phyloP scores from a whole-genome alignment of 179 eudicot genomes.

The Silene coronaria region DNA sequence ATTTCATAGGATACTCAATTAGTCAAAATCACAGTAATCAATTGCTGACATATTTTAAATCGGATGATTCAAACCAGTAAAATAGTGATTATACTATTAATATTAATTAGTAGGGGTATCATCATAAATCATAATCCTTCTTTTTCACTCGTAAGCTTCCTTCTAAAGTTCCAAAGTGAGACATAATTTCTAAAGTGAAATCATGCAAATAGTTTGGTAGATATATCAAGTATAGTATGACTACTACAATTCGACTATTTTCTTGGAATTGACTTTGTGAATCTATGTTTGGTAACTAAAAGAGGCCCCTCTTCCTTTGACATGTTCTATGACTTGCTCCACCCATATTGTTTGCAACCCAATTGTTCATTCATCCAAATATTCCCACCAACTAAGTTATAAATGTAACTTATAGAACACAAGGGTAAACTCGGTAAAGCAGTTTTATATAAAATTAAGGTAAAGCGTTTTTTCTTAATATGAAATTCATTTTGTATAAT shows the following conservation, averaged over 20 bases:
- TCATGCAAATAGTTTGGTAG: constrained; percentile 5
- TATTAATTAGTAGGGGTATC: too few relatives aligned
- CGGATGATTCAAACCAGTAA: too few relatives aligned
- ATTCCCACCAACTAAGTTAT: not conserved
- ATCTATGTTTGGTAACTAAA: not conserved
- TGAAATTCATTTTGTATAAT: too few relatives aligned
- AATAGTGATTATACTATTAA: too few relatives aligned
- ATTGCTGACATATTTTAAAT: too few relatives aligned
- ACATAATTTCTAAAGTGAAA: not conserved
- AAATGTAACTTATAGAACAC: too few relatives aligned
- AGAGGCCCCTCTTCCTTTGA: constrained; percentile 18
- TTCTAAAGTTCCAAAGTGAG: not conserved
- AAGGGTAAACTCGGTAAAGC: too few relatives aligned
- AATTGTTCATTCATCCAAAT: constrained; percentile 20
- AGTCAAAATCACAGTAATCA: too few relatives aligned
- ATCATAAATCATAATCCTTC: not conserved
- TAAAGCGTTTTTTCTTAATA: too few relatives aligned
- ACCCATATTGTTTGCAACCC: constrained; percentile 14
- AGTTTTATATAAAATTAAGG: too few relatives aligned
- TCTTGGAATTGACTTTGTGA: constrained; percentile 18
- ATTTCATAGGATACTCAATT: too few relatives aligned
- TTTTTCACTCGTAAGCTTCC: not conserved
- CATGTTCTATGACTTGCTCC: constrained; percentile 26
- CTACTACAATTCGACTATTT: not conserved
- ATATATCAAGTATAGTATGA: constrained; percentile 4